These are phyloP conservation scores for Stentor roeselii DNA, from an alignment of 73 alveolate genomes.

Conservation along the genomic window DNA sequence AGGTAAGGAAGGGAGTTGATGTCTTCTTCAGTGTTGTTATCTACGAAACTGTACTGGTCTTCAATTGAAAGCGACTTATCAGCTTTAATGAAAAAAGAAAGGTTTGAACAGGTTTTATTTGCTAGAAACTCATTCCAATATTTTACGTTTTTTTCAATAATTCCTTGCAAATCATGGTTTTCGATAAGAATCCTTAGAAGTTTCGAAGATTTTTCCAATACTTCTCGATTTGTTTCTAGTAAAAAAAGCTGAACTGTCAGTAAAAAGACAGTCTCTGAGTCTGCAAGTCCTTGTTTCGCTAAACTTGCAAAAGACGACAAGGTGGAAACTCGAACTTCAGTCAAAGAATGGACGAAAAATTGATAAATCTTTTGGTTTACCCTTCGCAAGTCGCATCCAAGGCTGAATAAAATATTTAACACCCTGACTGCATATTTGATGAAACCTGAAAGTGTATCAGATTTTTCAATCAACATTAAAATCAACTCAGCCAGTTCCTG, in stretches of 20 bases:
- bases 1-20: neutral
- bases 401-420: neutral
- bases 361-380: neutral
- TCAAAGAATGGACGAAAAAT: neutral
- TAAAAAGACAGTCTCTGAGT: neutral
- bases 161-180: neutral
- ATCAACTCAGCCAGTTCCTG: neutral
- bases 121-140: neutral
- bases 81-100: neutral
- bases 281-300: neutral
- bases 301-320: neutral
- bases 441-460: neutral
- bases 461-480: neutral
- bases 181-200: neutral
- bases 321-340: neutral
- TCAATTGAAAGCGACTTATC: neutral
- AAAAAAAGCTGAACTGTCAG: neutral
- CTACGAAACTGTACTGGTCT: conserved; percentile 9
- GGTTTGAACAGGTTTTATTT: neutral
- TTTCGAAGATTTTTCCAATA: neutral
- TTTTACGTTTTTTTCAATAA: neutral
- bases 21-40: neutral
- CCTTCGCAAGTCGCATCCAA: neutral
- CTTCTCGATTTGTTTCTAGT: neutral
- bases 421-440: conserved; percentile 8